Conservation (phyloP, 108 stramenopile species). For the Cyclotella cryptica region DNA sequence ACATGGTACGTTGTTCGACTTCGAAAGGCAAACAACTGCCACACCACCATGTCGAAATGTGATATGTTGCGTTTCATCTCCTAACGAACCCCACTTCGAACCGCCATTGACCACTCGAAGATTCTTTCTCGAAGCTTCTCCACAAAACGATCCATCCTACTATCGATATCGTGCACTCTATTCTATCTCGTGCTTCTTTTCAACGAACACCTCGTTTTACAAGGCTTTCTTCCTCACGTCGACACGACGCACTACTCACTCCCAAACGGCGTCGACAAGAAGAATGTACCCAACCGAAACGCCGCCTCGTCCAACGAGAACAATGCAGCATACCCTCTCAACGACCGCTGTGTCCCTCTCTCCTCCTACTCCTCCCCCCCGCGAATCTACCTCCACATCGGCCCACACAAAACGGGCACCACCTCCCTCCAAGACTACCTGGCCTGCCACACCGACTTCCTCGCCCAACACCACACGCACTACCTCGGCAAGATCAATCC, state of each 20-base stretch:
- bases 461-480: background rate
- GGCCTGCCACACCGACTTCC: conserved; percentile 1
- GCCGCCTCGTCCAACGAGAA: background rate
- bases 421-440: conserved; percentile 13
- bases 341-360: background rate
- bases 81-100: too few relatives aligned
- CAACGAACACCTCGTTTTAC: too few relatives aligned
- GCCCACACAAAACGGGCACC: conserved; percentile 12
- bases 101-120: too few relatives aligned
- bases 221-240: too few relatives aligned
- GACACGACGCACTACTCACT: background rate
- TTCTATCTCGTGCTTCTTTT: background rate
- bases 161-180: background rate
- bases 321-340: background rate
- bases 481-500: conserved; percentile 9
- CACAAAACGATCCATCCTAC: too few relatives aligned
- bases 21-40: too few relatives aligned
- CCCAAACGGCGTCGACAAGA: too few relatives aligned
- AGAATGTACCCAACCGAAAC: too few relatives aligned
- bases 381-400: conserved; percentile 1
- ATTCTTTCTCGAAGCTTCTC: too few relatives aligned
- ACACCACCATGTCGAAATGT: too few relatives aligned
- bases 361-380: background rate
- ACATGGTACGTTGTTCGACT: too few relatives aligned
- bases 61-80: too few relatives aligned